Evolutionary conservation across 1,139 yeast genomes (phyloP).

Genomic region (Zygoascus meyerae): DNA sequence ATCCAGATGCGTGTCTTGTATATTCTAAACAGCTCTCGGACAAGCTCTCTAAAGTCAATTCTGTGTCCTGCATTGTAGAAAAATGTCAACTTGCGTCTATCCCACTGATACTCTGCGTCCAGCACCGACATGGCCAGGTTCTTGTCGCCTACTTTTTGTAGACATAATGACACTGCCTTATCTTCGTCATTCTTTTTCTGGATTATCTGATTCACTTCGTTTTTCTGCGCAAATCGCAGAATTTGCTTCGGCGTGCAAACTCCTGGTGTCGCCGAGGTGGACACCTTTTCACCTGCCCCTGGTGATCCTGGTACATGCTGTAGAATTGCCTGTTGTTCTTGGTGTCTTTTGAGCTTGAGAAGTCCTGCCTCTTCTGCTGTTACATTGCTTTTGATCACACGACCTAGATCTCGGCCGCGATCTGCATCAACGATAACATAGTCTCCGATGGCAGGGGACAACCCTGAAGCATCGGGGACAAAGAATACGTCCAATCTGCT

Average conservation of each 20-base stretch:
- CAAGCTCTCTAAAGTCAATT: constrained; percentile 87
- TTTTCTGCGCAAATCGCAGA: constrained; percentile 57
- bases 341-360: constrained; percentile 73
- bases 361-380: constrained; percentile 72
- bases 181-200: constrained; percentile 65
- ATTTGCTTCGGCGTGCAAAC: constrained; percentile 65
- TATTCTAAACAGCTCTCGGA: constrained; percentile 84
- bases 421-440: constrained; percentile 97
- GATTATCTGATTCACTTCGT: constrained; percentile 55
- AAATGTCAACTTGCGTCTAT: constrained; percentile 86
- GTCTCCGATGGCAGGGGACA: constrained; percentile 59
- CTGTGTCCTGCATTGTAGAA: constrained; percentile 79
- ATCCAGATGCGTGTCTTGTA: constrained; percentile 97
- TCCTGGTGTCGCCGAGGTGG: constrained; percentile 32
- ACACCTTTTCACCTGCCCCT: constrained; percentile 14
- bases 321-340: constrained; percentile 63
- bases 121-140: constrained; percentile 44
- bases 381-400: constrained; percentile 61
- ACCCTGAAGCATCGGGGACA: constrained; percentile 47
- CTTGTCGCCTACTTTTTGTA: constrained; percentile 52
- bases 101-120: constrained; percentile 93
- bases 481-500: constrained; percentile 82
- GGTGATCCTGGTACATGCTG: constrained; percentile 33
- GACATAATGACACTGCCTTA: constrained; percentile 57
- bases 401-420: constrained; percentile 87